phyloP scores from a whole-genome alignment of 2,329 filamentous ascomycete species.

The Lasiodiplodia hormozganensis region DNA sequence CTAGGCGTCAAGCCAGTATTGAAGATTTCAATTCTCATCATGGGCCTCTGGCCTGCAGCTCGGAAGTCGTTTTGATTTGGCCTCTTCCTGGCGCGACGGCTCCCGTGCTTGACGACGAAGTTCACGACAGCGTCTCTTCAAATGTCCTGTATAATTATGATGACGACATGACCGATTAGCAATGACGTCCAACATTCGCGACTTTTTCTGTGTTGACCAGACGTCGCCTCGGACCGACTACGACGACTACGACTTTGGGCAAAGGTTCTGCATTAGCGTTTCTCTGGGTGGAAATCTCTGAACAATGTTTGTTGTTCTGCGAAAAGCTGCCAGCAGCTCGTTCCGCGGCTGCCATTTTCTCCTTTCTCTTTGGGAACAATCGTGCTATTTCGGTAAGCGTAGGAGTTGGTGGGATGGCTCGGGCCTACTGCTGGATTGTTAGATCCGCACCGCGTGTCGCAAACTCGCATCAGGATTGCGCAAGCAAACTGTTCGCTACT shows the following conservation, averaged over 20 bases:
- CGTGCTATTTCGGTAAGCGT: slow-evolving; percentile 8
- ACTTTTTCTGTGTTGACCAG: background rate
- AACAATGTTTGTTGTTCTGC: slow-evolving; percentile 18
- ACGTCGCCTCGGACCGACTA: slow-evolving; percentile 3
- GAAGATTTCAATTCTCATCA: slow-evolving; percentile 2
- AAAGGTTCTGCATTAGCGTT: slow-evolving; percentile 24
- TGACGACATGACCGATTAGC: slow-evolving; percentile 21
- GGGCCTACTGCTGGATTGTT: slow-evolving; percentile 16
- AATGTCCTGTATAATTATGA: slow-evolving; percentile 25
- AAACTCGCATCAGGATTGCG: slow-evolving; percentile 3
- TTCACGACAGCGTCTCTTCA: slow-evolving; percentile 21
- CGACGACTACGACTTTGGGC: slow-evolving; percentile 16
- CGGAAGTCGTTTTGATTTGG: slow-evolving; percentile 5
- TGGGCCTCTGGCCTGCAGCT: slow-evolving; percentile 2
- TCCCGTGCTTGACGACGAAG: slow-evolving; percentile 10
- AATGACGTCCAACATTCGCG: slow-evolving; percentile 21
- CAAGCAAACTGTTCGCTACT: slow-evolving; percentile 9
- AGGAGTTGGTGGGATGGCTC: slow-evolving; percentile 16
- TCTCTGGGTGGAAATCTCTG: slow-evolving; percentile 22
- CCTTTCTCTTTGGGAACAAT: slow-evolving; percentile 14
- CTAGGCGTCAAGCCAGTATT: slow-evolving; percentile 1
- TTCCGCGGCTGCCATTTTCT: background rate
- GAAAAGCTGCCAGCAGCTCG: slow-evolving; percentile 17
- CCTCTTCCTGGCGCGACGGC: slow-evolving; percentile 13
- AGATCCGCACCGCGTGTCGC: slow-evolving; percentile 15